Percentiles rank a stretch among this genome's conserved stretches.
phyloP scores from a whole-genome alignment of 257 asterid species.

The Gentiana dahurica region DNA sequence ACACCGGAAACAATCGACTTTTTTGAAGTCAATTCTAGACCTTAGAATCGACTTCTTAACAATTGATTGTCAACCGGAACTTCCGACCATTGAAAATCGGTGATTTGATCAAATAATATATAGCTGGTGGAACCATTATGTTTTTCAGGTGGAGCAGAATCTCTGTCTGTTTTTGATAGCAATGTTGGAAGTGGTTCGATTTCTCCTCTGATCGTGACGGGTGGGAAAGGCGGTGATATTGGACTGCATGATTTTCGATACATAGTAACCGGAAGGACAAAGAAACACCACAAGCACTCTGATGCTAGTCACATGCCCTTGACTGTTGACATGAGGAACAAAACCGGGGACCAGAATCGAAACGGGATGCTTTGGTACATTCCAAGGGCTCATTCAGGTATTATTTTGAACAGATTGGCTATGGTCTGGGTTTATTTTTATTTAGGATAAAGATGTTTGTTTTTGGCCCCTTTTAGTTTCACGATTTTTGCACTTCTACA shows the following conservation, averaged over 20 bases:
- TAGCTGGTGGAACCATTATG: background rate
- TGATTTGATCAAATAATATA: background rate
- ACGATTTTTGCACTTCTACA: conserved; percentile 7
- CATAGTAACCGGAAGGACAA: conserved; percentile 95
- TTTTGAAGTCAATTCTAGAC: too few relatives aligned
- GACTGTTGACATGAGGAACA: conserved; percentile 51
- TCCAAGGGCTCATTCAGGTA: conserved; percentile 99
- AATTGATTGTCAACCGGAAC: too few relatives aligned
- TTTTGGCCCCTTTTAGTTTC: conserved; percentile 1
- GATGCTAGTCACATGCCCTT: conserved; percentile 49
- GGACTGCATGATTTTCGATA: conserved; percentile 99
- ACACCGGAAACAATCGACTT: too few relatives aligned
- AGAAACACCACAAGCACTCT: conserved; percentile 66
- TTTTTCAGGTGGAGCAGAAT: conserved; percentile 79
- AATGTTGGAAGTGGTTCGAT: conserved; percentile 94
- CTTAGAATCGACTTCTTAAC: too few relatives aligned
- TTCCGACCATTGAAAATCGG: too few relatives aligned
- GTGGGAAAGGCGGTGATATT: conserved; percentile 91
- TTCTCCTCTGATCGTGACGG: conserved; percentile 88
- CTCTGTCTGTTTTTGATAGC: conserved; percentile 80
- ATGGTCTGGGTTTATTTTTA: background rate
- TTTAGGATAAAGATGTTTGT: background rate
- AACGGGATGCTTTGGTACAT: conserved; percentile 99
- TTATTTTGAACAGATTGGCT: conserved; percentile 7
- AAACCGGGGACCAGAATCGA: conserved; percentile 92